Base-by-base conservation (phyloP, 2,329 filamentous ascomycete genomes). In the Colletotrichum brevisporum region DNA sequence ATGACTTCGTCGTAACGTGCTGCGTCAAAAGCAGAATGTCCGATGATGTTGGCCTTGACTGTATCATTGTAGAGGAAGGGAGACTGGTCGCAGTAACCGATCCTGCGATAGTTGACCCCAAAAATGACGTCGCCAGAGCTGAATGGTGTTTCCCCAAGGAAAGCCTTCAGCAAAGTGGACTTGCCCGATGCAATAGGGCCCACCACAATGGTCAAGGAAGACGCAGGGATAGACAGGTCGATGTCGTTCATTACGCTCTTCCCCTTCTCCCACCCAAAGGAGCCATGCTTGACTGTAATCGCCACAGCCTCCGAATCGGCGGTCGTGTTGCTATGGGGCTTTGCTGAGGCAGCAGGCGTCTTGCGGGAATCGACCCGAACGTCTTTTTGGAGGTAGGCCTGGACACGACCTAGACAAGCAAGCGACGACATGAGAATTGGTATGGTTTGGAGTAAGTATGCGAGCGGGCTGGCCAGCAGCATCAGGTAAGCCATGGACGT, bases 141-240 rank as follows among this genome's bases (percentile, higher is more conserved):
- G 27, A 65, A 60, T 1, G 75, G 67, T 5, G 73, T 72, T 50
- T 78, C 76, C 2, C 76, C 76, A 0, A 78, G 71, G 0, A 85
- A 72, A 1, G 78, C 79, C 47, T 80, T 81, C 74, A 77, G 80
- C 0, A 83, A 69, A 0, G 81, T 78, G 0, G 81, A 81, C 65
- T 83, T 84, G 0, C 82, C 82, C 0, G 77, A 79, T 1, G 76
- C 82, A 9, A 83, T 74, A 0, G 81, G 81, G 0, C 82, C 82
- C 8, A 82, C 76, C 2, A 83, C 71, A 8, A 83, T 76, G 10
- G 79, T 83, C 3, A 83, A 74, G 2, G 73, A 67, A 6, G 70
- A 72, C 0, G 72, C 58, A 4, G 78, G 75, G 6, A 83, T 73
- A 0, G 70, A 66, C 2, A 82, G 61, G 36, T 78, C 70, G 62